Evolutionary conservation across 2,329 filamentous ascomycete genomes (phyloP), one percentile per base, ranked within the genome.

Genomic region (Colletotrichum orbiculare): DNA sequence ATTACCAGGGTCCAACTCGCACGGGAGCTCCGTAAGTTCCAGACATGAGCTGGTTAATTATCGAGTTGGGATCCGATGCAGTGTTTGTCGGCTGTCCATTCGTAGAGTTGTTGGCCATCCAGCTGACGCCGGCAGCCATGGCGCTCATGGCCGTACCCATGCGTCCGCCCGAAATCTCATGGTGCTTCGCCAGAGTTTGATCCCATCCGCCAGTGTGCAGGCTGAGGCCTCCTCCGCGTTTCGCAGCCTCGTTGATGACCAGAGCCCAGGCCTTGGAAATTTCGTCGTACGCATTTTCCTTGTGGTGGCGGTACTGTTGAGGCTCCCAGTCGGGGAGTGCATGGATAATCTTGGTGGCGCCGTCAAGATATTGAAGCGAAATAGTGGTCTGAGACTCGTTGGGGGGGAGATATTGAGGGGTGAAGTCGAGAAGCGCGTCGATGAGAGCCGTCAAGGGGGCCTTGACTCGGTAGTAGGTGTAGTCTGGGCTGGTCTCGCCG

Each of bases 201-300:
- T 98, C 95, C 96, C 96, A 99, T 64, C 92, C 92, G 57, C 92
- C 94, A 50, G 93, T 92, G 73, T 97, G 92, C 69, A 99, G 75
- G 69, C 93, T 89, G 72, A 98, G 96, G 39, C 96, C 96, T 35
- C 93, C 94, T 10, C 93, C 95, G 70, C 92, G 87, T 82, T 98
- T 98, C 25, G 91, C 90, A 2, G 94, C 93, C 77, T 99, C 96
- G 67, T 90, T 90, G 70, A 99, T 91, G 54, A 97, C 95, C 70
- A 96, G 78, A 13, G 93, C 90, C 96, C 96, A 99, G 1, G 96
- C 96, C 73, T 91, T 93, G 34, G 93, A 91, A 68, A 99, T 94
- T 75, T 98, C 96, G 73, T 99, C 95, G 74, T 99, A 99, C 7
- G 95, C 94, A 68, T 93, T 93, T 70, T 97, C 91, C 78, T 97